These are phyloP conservation scores for Hordeum marinum DNA, from an alignment of 176 grass and related monocot species.

Conservation along the genomic window DNA sequence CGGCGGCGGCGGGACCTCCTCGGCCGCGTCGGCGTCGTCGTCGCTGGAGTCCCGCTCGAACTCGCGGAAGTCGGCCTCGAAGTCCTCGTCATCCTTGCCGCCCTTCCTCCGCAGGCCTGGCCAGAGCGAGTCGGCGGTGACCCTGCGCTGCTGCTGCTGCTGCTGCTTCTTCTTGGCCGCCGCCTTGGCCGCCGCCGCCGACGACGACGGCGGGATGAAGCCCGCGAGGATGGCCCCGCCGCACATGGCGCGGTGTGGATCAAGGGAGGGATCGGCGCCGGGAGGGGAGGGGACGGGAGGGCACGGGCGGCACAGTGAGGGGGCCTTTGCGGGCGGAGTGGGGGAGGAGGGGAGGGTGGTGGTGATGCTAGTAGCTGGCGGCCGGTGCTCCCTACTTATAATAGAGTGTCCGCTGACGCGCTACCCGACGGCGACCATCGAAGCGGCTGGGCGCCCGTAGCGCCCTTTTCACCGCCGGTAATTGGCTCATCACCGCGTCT, in stretches of 20 bases:
- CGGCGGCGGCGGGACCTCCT: conserved; percentile 20
- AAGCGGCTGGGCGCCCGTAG: not conserved
- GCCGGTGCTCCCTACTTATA: conserved; percentile 27
- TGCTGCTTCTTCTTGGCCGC: not conserved
- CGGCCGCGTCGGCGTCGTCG: not conserved
- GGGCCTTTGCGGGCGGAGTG: not conserved
- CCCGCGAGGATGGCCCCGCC: conserved; percentile 75
- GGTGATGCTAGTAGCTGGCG: not conserved
- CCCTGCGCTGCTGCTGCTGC: not conserved
- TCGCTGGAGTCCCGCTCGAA: conserved; percentile 40
- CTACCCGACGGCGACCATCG: conserved; percentile 11
- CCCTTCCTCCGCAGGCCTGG: conserved; percentile 18
- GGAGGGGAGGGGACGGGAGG: not conserved
- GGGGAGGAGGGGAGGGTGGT: not conserved
- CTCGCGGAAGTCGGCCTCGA: conserved; percentile 71
- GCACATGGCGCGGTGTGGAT: conserved; percentile 36
- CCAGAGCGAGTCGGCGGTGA: conserved; percentile 42
- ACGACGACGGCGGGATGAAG: conserved; percentile 46
- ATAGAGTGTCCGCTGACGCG: conserved; percentile 12
- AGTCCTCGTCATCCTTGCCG: conserved; percentile 22
- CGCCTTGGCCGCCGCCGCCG: not conserved
- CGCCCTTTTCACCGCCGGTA: not conserved
- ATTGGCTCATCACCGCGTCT: not conserved
- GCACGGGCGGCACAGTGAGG: not conserved
- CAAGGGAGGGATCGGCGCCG: not conserved